Percentiles rank a stretch among this genome's conserved stretches.
These are phyloP conservation scores for Pseudoperonospora humuli DNA, from an alignment of 352 stramenopile species.

Conservation along the genomic window DNA sequence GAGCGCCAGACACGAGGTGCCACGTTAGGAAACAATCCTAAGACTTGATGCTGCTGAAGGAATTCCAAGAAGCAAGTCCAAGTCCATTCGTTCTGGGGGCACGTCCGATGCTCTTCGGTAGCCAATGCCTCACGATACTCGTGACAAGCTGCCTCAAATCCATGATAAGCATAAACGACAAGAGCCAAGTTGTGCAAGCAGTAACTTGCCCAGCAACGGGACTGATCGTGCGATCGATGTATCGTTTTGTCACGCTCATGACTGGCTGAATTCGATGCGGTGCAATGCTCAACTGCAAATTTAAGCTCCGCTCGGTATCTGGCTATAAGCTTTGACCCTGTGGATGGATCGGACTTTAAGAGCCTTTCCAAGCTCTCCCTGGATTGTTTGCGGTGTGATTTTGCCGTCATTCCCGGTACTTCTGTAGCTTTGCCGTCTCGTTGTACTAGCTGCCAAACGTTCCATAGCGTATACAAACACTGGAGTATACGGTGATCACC, in stretches of 20 bases:
- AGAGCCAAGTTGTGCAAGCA: slow-evolving; percentile 61
- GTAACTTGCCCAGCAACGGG: slow-evolving; percentile 30
- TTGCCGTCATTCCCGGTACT: slow-evolving; percentile 31
- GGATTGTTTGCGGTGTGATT: slow-evolving; percentile 19
- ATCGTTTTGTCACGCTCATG: neutral
- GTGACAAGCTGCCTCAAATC: slow-evolving; percentile 40
- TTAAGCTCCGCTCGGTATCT: slow-evolving; percentile 43
- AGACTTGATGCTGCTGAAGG: slow-evolving; percentile 45
- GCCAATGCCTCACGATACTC: slow-evolving; percentile 31
- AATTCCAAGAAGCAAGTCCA: slow-evolving; percentile 47
- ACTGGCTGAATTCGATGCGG: slow-evolving; percentile 2
- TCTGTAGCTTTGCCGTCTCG: slow-evolving; percentile 10
- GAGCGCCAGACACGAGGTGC: slow-evolving; percentile 49
- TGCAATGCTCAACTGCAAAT: slow-evolving; percentile 25
- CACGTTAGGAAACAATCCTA: slow-evolving; percentile 23
- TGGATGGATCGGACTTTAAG: slow-evolving; percentile 16
- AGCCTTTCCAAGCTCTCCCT: slow-evolving; percentile 12
- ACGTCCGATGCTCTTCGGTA: slow-evolving; percentile 7
- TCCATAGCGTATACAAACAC: slow-evolving; percentile 34
- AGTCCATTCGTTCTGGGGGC: slow-evolving; percentile 25
- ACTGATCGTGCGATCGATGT: neutral
- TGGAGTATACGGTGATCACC: slow-evolving; percentile 10
- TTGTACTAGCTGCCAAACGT: slow-evolving; percentile 20
- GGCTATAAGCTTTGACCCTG: slow-evolving; percentile 16
- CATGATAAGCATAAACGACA: slow-evolving; percentile 38